Percentiles rank a stretch among this genome's conserved stretches.
Conservation (phyloP, 345 rosid species). For the Linum tenue region DNA sequence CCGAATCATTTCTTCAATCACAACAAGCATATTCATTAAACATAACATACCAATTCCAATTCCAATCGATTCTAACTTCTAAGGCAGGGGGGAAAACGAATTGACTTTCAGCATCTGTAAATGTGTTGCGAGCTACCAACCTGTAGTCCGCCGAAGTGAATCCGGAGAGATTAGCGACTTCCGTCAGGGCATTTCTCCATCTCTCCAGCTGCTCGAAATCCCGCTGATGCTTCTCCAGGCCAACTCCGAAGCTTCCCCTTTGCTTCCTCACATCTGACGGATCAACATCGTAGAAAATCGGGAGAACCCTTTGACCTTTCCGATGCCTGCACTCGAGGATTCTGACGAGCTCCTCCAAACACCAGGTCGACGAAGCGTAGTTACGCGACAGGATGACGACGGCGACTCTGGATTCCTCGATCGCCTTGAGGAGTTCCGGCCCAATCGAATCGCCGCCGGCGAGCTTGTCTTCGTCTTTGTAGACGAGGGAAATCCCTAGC, state of each 20-base stretch:
- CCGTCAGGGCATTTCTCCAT: background rate
- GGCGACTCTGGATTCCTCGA: background rate
- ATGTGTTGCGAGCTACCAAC: background rate
- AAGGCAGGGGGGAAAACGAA: background rate
- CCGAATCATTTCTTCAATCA: background rate
- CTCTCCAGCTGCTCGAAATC: background rate
- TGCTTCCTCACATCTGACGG: background rate
- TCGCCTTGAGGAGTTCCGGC: background rate
- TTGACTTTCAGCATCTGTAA: too few species aligned
- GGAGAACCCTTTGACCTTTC: background rate
- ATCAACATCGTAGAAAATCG: background rate
- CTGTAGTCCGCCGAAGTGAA: background rate
- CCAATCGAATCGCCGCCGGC: background rate
- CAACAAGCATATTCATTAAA: background rate
- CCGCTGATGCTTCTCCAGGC: background rate
- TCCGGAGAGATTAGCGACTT: background rate
- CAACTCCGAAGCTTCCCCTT: background rate
- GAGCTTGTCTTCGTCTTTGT: background rate
- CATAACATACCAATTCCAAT: too few species aligned
- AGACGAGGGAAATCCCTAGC: background rate
- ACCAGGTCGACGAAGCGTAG: conserved; percentile 3
- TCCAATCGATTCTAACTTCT: too few species aligned
- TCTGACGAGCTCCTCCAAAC: background rate
- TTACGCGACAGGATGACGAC: background rate
- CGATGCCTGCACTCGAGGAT: background rate